Evolutionary conservation across 2,329 filamentous ascomycete species (phyloP), one percentile per base, ranked within the genome.

Genomic region (Penicillium frequentans): DNA sequence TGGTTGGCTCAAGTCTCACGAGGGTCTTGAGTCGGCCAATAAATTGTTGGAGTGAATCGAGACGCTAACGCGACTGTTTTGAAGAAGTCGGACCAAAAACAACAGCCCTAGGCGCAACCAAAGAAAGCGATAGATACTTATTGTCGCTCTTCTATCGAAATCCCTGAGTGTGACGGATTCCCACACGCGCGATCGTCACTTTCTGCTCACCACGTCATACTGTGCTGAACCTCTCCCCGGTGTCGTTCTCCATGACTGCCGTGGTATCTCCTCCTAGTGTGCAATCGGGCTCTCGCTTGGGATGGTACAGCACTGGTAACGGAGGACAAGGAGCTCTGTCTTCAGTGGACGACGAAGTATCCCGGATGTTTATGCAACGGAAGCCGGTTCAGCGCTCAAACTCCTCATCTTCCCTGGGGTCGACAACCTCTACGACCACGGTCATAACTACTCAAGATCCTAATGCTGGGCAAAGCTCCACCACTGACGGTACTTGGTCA

Each of bases 361-460:
- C 89, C 78, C 88, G 89, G 75, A 93, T 96, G 85, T 91, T 96
- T 75, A 88, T 90, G 84, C 90, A 91, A 70, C 90, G 92, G 68
- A 97, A 96, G 79, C 87, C 84, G 71, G 83, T 91, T 60, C 90
- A 93, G 74, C 87, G 93, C 73, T 89, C 89, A 70, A 96, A 91
- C 81, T 98, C 93, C 35, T 95, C 91, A 57, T 96, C 92, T 4
- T 96, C 93, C 46, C 82, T 96, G 62, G 79, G 81, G 55, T 87
- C 85, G 23, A 78, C 77, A 55, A 77, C 81, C 33, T 90, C 90
- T 49, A 84, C 80, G 42, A 77, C 76, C 43, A 78, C 76, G 6
- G 68, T 73, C 49, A 66, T 67, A n/a, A 61, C 65, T 33, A 57
- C 70, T 14, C 72, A 75, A 58, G 69, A 71, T 54, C 70, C 71